Conservation (phyloP, 1,284 basidiomycete species). For the Pseudozyma tsukubaensis region DNA sequence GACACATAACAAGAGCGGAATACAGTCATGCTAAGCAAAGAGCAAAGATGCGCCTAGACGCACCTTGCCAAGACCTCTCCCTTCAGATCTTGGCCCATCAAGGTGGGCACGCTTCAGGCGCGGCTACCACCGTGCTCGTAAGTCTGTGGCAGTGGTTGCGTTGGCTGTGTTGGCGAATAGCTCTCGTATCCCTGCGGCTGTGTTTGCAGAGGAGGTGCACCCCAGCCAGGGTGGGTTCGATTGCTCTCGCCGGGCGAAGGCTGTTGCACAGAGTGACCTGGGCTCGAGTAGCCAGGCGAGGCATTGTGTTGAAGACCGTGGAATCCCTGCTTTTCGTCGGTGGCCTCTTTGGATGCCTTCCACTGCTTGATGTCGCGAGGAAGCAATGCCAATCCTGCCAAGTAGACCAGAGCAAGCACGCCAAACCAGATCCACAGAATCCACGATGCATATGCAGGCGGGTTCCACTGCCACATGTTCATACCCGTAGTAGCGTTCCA, state of each 20-base stretch:
- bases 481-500: conserved; percentile 52
- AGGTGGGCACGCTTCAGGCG: too few relatives aligned
- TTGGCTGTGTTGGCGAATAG: conserved; percentile 14
- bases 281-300: conserved; percentile 4
- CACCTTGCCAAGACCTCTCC: too few relatives aligned
- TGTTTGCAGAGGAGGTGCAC: conserved; percentile 15
- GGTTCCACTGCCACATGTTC: conserved; percentile 49
- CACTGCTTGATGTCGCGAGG: conserved; percentile 41
- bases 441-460: conserved; percentile 27
- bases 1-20: too few relatives aligned
- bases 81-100: too few relatives aligned
- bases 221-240: conserved; percentile 20
- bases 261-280: conserved; percentile 17
- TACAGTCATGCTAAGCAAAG: too few relatives aligned
- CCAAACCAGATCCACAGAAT: conserved; percentile 51
- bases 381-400: conserved; percentile 44
- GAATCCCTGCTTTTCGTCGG: conserved; percentile 21
- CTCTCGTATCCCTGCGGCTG: conserved; percentile 16
- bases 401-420: conserved; percentile 42
- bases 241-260: conserved; percentile 16
- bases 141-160: too few relatives aligned
- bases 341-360: conserved; percentile 3
- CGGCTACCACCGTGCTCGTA: too few relatives aligned
- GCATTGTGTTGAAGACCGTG: conserved; percentile 17
- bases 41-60: too few relatives aligned